Conservation (phyloP, 495 filamentous ascomycete genomes). For the Alectoria sarmentosa region DNA sequence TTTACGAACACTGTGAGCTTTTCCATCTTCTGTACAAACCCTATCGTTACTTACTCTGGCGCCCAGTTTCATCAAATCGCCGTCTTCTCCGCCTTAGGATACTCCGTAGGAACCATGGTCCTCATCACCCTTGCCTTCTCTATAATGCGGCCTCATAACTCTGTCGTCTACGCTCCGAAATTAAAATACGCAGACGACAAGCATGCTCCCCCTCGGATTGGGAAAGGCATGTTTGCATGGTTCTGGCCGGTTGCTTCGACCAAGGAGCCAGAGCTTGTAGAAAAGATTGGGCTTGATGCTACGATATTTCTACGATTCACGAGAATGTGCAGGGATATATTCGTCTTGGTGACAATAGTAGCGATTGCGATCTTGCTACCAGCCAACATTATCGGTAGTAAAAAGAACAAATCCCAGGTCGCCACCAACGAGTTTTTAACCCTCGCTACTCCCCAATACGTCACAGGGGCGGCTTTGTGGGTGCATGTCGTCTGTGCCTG, state of each 20-base stretch:
- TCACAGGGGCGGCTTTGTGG: constrained; percentile 54
- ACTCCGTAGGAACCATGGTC: constrained; percentile 67
- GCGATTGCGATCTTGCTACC: constrained; percentile 79
- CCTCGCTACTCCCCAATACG: constrained; percentile 47
- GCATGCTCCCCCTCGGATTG: constrained; percentile 86
- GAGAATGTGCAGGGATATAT: constrained; percentile 88
- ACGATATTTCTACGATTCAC: constrained; percentile 83
- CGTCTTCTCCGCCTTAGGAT: constrained; percentile 72
- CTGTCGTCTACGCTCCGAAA: constrained; percentile 88
- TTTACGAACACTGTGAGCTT: constrained; percentile 40
- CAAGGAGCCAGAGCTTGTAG: constrained; percentile 66
- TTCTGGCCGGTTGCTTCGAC: constrained; percentile 65
- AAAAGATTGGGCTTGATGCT: constrained; percentile 82
- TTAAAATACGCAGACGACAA: constrained; percentile 87
- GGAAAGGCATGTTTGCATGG: constrained; percentile 83
- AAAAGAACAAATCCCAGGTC: constrained; percentile 27
- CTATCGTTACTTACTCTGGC: constrained; percentile 1
- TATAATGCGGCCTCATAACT: constrained; percentile 82
- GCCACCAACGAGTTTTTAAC: constrained; percentile 34
- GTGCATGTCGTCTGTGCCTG: constrained; percentile 76
- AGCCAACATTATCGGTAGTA: constrained; percentile 58
- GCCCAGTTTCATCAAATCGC: constrained; percentile 53
- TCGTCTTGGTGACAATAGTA: constrained; percentile 62
- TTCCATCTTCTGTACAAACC: background rate
- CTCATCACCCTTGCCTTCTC: constrained; percentile 75